phyloP scores from a whole-genome alignment of 345 rosid species.

The Corchorus olitorius region DNA sequence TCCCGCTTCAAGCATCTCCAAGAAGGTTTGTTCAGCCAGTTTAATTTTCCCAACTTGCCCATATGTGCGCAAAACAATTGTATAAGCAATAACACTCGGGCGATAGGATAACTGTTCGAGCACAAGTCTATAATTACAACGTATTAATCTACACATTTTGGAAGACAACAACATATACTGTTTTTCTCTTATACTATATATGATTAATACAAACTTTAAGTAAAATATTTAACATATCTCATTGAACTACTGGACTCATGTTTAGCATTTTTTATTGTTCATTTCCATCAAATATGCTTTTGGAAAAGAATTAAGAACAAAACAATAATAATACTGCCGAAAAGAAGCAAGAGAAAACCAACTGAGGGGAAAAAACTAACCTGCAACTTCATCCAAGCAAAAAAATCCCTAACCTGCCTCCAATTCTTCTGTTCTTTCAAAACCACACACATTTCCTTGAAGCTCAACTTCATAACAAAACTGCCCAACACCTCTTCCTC shows the following conservation, averaged over 20 bases:
- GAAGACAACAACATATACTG: constrained; percentile 5
- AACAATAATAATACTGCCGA: not conserved
- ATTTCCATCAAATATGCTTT: not conserved
- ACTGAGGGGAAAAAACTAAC: constrained; percentile 26
- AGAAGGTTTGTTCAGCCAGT: constrained; percentile 80
- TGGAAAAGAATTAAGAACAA: too few relatives aligned
- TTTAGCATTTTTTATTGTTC: constrained; percentile 2
- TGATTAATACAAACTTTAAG: not conserved
- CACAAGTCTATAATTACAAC: constrained; percentile 45
- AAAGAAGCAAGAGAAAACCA: not conserved
- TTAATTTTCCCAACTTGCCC: constrained; percentile 90
- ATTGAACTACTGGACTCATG: not conserved
- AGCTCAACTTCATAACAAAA: constrained; percentile 74
- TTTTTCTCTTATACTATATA: not conserved
- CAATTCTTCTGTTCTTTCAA: constrained; percentile 84
- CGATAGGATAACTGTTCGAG: constrained; percentile 76
- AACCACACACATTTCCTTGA: constrained; percentile 91
- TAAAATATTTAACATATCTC: not conserved
- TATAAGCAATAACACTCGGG: constrained; percentile 75
- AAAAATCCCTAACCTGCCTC: constrained; percentile 81
- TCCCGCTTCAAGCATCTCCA: constrained; percentile 92
- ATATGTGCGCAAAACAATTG: constrained; percentile 69
- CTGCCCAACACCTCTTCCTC: constrained; percentile 72
- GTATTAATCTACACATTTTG: constrained; percentile 25
- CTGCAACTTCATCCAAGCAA: constrained; percentile 96